Percentiles rank a stretch among this genome's conserved stretches.
Evolutionary conservation across 345 rosid genomes (phyloP).

Genomic region (Excoecaria agallocha): DNA sequence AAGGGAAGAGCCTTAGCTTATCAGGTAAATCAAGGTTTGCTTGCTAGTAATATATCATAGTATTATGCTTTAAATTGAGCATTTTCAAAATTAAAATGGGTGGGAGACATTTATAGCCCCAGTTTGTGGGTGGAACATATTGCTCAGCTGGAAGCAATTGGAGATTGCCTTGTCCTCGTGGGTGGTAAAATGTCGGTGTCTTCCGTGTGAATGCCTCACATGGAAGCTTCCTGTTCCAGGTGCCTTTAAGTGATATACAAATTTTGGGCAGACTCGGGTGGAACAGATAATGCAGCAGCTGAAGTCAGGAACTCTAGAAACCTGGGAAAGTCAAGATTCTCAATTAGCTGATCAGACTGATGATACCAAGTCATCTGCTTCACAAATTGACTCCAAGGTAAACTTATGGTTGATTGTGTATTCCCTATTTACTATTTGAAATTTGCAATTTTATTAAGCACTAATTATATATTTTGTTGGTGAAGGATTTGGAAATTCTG

Average conservation of each 20-base stretch:
- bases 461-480: constrained; percentile 22
- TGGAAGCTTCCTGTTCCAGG: constrained; percentile 68
- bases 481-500: constrained; percentile 56
- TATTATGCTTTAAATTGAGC: not conserved
- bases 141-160: constrained; percentile 40
- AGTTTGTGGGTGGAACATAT: constrained; percentile 36
- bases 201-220: constrained; percentile 51
- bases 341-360: constrained; percentile 31
- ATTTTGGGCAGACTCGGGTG: constrained; percentile 92
- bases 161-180: constrained; percentile 35
- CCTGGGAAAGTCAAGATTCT: constrained; percentile 29
- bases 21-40: constrained; percentile 53
- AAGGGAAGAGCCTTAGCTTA: constrained; percentile 67
- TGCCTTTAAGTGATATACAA: constrained; percentile 64
- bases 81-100: constrained; percentile 16
- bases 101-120: constrained; percentile 36
- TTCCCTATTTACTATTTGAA: not conserved
- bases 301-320: constrained; percentile 52
- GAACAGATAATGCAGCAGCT: constrained; percentile 68
- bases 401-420: constrained; percentile 7
- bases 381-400: constrained; percentile 43
- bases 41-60: not conserved
- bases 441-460: constrained; percentile 7
- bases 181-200: constrained; percentile 45
- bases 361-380: constrained; percentile 29